Percentiles rank a stretch among this genome's conserved stretches.
Conservation (phyloP, 257 asterid species). For the Echites panduratus region DNA sequence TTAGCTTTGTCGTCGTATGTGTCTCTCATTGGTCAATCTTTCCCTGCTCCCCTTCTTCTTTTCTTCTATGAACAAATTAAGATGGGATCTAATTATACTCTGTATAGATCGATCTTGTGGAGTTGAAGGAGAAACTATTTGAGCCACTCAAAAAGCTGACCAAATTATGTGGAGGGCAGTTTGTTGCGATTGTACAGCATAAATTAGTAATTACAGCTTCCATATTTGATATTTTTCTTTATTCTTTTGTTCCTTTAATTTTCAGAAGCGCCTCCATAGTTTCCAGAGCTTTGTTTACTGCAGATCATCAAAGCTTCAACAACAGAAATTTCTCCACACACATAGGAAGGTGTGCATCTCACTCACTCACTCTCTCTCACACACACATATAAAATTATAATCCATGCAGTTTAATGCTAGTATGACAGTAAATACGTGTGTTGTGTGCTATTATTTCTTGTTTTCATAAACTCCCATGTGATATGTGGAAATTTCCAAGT, state of each 20-base stretch:
- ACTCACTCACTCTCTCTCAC: neutral
- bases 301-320: neutral
- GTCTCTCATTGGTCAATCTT: neutral
- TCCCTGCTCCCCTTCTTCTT: neutral
- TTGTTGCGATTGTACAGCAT: neutral
- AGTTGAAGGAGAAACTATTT: neutral
- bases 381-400: neutral
- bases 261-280: neutral
- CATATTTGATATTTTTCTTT: neutral
- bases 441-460: no score
- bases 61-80: no score
- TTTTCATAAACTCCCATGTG: neutral
- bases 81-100: neutral
- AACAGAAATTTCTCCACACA: constrained; percentile 3
- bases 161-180: neutral
- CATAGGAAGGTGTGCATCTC: constrained; percentile 2
- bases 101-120: no score
- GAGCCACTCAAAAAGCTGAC: neutral
- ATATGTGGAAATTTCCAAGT: neutral
- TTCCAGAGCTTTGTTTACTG: neutral
- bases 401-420: no score
- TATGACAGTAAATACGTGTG: no score
- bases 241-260: neutral
- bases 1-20: neutral
- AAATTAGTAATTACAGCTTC: neutral